phyloP scores from a whole-genome alignment of 2,329 filamentous ascomycete genomes.

The Annulohypoxylon truncatum region DNA sequence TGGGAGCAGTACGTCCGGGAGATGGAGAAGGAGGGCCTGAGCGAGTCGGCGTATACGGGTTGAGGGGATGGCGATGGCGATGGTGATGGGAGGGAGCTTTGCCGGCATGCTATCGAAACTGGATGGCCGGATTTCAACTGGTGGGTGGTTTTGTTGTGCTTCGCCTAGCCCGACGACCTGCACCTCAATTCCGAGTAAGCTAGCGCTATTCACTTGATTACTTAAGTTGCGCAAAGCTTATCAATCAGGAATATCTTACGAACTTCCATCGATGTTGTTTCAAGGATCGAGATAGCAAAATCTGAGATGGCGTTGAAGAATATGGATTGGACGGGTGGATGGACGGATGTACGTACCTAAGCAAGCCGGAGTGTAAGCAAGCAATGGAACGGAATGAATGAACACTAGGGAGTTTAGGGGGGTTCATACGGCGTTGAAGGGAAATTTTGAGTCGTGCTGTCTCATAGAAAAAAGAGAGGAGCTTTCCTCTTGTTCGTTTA shows the following conservation, averaged over 20 bases:
- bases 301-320: not conserved
- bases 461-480: conserved; percentile 5
- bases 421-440: conserved; percentile 1
- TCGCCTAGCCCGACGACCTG: no score
- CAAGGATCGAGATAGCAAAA: not conserved
- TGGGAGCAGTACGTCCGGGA: conserved; percentile 93
- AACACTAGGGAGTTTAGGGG: conserved; percentile 1
- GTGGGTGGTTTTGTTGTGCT: no score
- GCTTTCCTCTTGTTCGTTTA: not conserved
- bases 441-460: not conserved
- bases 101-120: not conserved
- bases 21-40: conserved; percentile 69
- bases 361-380: not conserved
- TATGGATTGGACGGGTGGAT: not conserved
- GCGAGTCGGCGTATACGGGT: conserved; percentile 29
- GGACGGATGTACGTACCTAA: not conserved
- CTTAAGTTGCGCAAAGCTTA: not conserved
- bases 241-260: not conserved
- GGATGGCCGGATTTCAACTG: no score
- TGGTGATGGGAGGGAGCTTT: not conserved
- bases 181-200: not conserved
- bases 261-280: not conserved
- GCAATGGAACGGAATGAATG: not conserved
- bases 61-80: conserved; percentile 9
- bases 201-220: not conserved